A percentile compares a stretch with the other conserved stretches of the same genome.
These are phyloP conservation scores for Mortierella sp. DNA, from an alignment of 371 early-diverging fungal genomes.

Conservation along the genomic window DNA sequence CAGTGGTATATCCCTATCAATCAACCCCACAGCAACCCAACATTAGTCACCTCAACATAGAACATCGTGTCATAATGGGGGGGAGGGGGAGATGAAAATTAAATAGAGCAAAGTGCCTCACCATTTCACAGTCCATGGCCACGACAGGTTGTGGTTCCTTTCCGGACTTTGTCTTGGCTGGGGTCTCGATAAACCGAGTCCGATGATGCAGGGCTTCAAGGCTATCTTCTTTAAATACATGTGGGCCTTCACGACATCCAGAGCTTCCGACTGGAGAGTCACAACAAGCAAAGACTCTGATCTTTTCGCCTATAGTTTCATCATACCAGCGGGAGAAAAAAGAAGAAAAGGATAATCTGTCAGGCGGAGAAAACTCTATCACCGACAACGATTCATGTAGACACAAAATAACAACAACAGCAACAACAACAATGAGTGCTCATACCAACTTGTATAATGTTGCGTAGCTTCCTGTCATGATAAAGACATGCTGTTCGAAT, in stretches of 20 bases:
- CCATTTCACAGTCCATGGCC: slow-evolving; percentile 56
- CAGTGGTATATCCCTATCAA: slow-evolving; percentile 37
- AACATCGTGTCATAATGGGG: slow-evolving; percentile 37
- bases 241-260: slow-evolving; percentile 65
- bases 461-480: slow-evolving; percentile 54
- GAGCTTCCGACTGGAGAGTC: slow-evolving; percentile 54
- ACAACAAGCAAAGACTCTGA: slow-evolving; percentile 60
- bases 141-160: slow-evolving; percentile 28
- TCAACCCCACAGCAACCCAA: neutral
- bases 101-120: slow-evolving; percentile 8
- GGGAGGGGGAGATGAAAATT: too few relatives aligned
- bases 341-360: neutral
- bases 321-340: too few relatives aligned
- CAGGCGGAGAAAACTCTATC: neutral
- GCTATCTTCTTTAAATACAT: slow-evolving; percentile 46
- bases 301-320: slow-evolving; percentile 51
- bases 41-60: too few relatives aligned
- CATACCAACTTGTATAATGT: slow-evolving; percentile 49
- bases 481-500: slow-evolving; percentile 56
- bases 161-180: slow-evolving; percentile 6
- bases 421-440: too few relatives aligned
- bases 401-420: neutral
- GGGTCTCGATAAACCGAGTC: slow-evolving; percentile 57
- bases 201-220: slow-evolving; percentile 54
- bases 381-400: too few relatives aligned